phyloP scores from a whole-genome alignment of 805 yeast species.

The Barnettozyma pratensis region DNA sequence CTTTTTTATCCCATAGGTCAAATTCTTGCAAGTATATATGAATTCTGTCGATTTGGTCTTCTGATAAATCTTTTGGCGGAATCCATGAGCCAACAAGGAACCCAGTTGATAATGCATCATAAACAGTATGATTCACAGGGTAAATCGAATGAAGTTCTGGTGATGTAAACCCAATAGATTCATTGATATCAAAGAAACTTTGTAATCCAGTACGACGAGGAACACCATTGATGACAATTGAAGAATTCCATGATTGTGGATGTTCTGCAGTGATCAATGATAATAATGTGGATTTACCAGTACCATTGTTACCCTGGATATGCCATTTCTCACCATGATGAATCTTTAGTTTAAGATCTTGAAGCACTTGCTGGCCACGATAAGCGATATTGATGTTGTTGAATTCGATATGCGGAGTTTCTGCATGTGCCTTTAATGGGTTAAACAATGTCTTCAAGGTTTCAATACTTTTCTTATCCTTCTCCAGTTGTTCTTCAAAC shows the following conservation, averaged over 20 bases:
- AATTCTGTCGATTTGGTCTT: conserved; percentile 33
- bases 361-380: conserved; percentile 53
- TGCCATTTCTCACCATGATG: conserved; percentile 81
- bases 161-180: conserved; percentile 76
- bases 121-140: conserved; percentile 50
- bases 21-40: conserved; percentile 44
- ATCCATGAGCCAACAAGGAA: conserved; percentile 59
- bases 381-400: conserved; percentile 61
- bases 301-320: conserved; percentile 82
- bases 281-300: conserved; percentile 87
- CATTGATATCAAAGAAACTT: conserved; percentile 74
- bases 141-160: conserved; percentile 93
- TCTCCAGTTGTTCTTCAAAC: conserved; percentile 9
- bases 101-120: conserved; percentile 67
- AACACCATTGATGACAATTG: conserved; percentile 56
- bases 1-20: conserved; percentile 33
- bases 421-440: conserved; percentile 8
- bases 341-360: conserved; percentile 61
- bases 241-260: conserved; percentile 90
- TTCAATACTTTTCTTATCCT: conserved; percentile 14
- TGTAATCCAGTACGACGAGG: conserved; percentile 70
- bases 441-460: conserved; percentile 16
- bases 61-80: conserved; percentile 39
- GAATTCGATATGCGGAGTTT: conserved; percentile 41
- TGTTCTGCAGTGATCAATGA: conserved; percentile 89